Evolutionary conservation across 371 early-diverging fungal species (phyloP).

Genomic region (Circinella minor): DNA sequence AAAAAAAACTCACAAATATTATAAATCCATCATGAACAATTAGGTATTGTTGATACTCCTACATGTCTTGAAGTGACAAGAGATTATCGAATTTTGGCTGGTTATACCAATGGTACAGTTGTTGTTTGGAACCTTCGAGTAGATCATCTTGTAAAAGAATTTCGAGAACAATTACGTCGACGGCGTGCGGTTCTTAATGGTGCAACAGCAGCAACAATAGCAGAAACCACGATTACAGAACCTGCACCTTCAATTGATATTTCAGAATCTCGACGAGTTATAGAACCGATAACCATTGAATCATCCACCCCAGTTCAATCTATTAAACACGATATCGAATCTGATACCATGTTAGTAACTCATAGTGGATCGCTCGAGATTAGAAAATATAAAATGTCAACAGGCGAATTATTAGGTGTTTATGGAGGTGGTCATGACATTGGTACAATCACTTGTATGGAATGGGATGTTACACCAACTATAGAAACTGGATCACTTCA

Average conservation of each 20-base stretch:
- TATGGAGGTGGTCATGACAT: constrained; percentile 33
- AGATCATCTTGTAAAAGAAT: constrained; percentile 16
- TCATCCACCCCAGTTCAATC: constrained; percentile 22
- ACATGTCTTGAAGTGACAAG: constrained; percentile 29
- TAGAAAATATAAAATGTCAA: constrained; percentile 31
- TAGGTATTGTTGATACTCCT: constrained; percentile 21
- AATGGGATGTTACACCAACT: constrained; percentile 39
- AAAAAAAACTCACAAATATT: too few species aligned
- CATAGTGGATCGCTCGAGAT: constrained; percentile 29
- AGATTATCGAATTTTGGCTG: constrained; percentile 41
- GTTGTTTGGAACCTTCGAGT: constrained; percentile 43
- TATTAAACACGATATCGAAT: constrained; percentile 33
- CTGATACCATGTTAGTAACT: constrained; percentile 31
- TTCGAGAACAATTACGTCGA: constrained; percentile 17
- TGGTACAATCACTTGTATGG: constrained; percentile 41
- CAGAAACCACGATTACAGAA: too few species aligned
- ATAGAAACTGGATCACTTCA: constrained; percentile 29
- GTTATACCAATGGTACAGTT: constrained; percentile 47
- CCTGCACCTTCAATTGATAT: constrained; percentile 5
- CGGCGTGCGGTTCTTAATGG: constrained; percentile 1
- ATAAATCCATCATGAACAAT: background rate
- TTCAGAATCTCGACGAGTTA: constrained; percentile 18
- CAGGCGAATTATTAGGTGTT: constrained; percentile 29
- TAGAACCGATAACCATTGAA: constrained; percentile 22
- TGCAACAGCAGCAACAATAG: background rate